Percentiles rank a stretch among this genome's conserved stretches.
phyloP scores from a whole-genome alignment of 1,284 basidiomycete species.

The Apiotrichum brassicae region DNA sequence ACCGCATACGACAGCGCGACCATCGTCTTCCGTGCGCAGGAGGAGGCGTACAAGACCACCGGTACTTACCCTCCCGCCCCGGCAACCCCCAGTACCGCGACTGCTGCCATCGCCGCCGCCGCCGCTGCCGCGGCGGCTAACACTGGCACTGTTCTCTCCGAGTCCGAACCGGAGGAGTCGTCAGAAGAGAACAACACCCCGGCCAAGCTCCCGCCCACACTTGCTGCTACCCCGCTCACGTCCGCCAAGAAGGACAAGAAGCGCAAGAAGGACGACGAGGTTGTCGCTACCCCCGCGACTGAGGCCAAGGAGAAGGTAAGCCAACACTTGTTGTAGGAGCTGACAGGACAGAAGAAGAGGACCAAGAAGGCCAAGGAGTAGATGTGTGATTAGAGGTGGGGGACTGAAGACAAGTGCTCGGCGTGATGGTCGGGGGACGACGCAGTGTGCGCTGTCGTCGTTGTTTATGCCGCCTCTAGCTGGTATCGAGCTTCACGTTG shows the following conservation, averaged over 20 bases:
- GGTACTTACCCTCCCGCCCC: neutral
- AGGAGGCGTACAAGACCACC: conserved; percentile 25
- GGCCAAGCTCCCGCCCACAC: conserved; percentile 15
- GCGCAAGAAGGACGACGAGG: conserved; percentile 22
- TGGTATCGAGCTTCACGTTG: too few species aligned
- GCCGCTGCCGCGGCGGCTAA: conserved; percentile 1
- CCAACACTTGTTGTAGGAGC: neutral
- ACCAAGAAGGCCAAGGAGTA: conserved; percentile 3
- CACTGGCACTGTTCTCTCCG: neutral
- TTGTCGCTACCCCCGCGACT: neutral
- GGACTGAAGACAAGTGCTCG: neutral
- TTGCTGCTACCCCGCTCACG: conserved; percentile 14
- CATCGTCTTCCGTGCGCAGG: conserved; percentile 20
- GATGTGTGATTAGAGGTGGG: neutral
- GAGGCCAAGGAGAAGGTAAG: conserved; percentile 23
- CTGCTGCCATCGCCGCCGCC: neutral
- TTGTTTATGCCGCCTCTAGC: too few species aligned
- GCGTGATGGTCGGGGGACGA: too few species aligned
- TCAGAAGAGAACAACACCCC: conserved; percentile 13
- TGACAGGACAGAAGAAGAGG: neutral
- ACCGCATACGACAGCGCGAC: conserved; percentile 25
- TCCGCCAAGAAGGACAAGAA: conserved; percentile 30
- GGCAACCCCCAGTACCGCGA: neutral
- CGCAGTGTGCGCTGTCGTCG: too few species aligned
- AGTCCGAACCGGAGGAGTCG: neutral